Percentiles rank a stretch among this genome's conserved stretches.
Conservation (phyloP, 2,329 filamentous ascomycete species). For the Onygena corvina region DNA sequence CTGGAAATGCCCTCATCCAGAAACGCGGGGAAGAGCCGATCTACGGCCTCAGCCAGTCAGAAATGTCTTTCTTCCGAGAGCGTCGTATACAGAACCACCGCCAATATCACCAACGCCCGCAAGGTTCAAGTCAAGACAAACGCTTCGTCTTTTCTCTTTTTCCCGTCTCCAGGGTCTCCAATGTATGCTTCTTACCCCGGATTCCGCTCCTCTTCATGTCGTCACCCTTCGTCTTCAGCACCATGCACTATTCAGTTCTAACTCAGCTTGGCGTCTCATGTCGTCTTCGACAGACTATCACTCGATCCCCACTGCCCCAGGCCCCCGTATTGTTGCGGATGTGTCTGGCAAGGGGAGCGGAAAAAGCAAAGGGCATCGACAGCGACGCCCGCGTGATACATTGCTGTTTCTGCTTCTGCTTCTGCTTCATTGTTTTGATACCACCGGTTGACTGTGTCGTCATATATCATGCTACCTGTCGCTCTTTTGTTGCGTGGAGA, state of each 20-base stretch:
- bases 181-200: neutral
- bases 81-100: no score
- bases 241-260: no score
- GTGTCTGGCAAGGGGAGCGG: neutral
- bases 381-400: neutral
- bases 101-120: no score
- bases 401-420: neutral
- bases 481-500: no score
- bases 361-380: neutral
- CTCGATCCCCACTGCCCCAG: neutral
- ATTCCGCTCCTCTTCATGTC: neutral
- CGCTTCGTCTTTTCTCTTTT: neutral
- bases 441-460: no score
- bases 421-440: no score
- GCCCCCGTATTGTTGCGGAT: neutral
- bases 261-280: neutral
- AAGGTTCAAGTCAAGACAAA: constrained; percentile 1
- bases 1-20: no score
- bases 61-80: no score
- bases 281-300: neutral
- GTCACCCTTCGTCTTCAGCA: no score
- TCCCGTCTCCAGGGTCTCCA: neutral
- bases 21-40: no score
- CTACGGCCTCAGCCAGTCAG: no score
- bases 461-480: no score